A percentile compares a stretch with the other conserved stretches of the same genome.
phyloP scores from a whole-genome alignment of 345 rosid species.

The Nasturtium officinale region DNA sequence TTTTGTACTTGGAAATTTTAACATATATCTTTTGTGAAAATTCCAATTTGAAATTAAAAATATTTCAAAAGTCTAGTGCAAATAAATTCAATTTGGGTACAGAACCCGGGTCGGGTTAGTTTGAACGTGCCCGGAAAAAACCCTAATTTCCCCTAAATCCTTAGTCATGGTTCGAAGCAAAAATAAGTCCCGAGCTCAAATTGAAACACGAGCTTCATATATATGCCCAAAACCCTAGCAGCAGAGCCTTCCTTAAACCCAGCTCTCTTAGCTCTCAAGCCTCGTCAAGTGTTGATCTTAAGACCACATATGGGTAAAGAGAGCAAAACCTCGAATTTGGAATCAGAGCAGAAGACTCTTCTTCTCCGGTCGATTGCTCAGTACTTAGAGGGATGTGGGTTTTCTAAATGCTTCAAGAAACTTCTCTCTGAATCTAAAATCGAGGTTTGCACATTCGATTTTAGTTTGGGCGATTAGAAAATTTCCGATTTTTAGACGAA shows the following conservation, averaged over 20 bases:
- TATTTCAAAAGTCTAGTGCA: too few species aligned
- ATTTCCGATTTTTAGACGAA: neutral
- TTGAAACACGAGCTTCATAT: slow-evolving; percentile 29
- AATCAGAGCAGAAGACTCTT: slow-evolving; percentile 24
- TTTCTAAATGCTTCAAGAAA: neutral
- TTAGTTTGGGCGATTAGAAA: neutral
- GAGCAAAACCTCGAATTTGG: slow-evolving; percentile 29
- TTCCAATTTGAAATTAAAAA: neutral
- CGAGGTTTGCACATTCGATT: slow-evolving; percentile 47
- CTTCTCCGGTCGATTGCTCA: slow-evolving; percentile 1
- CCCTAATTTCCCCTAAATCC: slow-evolving; percentile 27
- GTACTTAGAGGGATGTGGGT: neutral
- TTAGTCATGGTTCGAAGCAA: neutral
- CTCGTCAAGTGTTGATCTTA: slow-evolving; percentile 40
- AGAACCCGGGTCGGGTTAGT: slow-evolving; percentile 20
- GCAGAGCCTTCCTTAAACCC: slow-evolving; percentile 41
- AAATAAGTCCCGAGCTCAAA: slow-evolving; percentile 2
- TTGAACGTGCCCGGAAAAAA: neutral
- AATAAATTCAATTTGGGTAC: too few species aligned
- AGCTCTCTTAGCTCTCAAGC: slow-evolving; percentile 23
- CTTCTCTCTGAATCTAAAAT: slow-evolving; percentile 50
- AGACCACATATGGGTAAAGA: slow-evolving; percentile 40
- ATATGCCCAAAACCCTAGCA: slow-evolving; percentile 39
- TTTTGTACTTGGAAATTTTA: too few species aligned
- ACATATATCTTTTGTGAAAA: too few species aligned